Conservation (phyloP, 768 basidiomycete species). For the Tulasnella sp. region DNA sequence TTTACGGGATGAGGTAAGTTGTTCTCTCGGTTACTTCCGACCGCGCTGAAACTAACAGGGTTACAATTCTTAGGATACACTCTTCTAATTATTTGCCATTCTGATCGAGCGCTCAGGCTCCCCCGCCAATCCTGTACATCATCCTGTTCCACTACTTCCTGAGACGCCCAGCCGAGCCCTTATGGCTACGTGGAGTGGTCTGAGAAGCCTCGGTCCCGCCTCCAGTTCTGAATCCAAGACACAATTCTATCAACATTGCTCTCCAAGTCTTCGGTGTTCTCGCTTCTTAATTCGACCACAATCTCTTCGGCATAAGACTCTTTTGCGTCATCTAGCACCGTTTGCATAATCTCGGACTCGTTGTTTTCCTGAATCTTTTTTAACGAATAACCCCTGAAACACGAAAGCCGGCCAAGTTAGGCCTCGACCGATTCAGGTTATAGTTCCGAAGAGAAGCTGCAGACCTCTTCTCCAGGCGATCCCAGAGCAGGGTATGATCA, state of each 20-base stretch:
- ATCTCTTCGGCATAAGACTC: slow-evolving; percentile 82
- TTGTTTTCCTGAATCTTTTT: slow-evolving; percentile 99
- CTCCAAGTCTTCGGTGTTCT: slow-evolving; percentile 74
- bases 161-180: neutral
- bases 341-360: slow-evolving; percentile 96
- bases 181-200: slow-evolving; percentile 16
- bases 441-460: slow-evolving; percentile 14
- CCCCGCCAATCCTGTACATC: neutral
- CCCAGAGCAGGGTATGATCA: slow-evolving; percentile 83
- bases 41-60: neutral
- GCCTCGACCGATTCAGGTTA: neutral
- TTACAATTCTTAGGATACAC: slow-evolving; percentile 25
- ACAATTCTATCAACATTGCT: slow-evolving; percentile 81
- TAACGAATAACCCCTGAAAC: slow-evolving; percentile 67
- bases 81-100: slow-evolving; percentile 22
- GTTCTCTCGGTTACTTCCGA: neutral
- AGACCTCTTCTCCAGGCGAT: slow-evolving; percentile 84
- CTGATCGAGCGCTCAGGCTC: neutral
- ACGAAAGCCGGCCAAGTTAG: neutral
- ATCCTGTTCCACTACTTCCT: neutral
- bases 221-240: slow-evolving; percentile 83
- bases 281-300: slow-evolving; percentile 78
- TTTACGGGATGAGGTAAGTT: slow-evolving; percentile 81
- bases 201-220: slow-evolving; percentile 29
- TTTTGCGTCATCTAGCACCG: slow-evolving; percentile 82